Evolutionary conservation across 257 asterid genomes (phyloP).

Genomic region (Mitragyna speciosa): DNA sequence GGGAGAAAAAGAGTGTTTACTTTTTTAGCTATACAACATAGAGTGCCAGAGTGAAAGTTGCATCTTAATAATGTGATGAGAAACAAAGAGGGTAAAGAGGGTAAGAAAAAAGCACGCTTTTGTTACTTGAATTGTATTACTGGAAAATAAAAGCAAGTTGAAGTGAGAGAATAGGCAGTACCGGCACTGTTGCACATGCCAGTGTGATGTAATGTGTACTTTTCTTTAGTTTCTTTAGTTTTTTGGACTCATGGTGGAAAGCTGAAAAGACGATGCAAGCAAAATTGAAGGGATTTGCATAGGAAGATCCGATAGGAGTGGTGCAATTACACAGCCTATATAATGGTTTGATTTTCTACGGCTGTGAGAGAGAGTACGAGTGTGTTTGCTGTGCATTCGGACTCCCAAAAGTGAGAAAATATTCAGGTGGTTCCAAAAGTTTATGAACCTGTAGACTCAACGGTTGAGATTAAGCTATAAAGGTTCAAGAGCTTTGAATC

Average conservation of each 20-base stretch:
- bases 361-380: too few species aligned
- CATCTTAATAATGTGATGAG: slow-evolving; percentile 26
- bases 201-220: slow-evolving; percentile 48
- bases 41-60: slow-evolving; percentile 3
- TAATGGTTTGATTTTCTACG: slow-evolving; percentile 32
- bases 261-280: slow-evolving; percentile 60
- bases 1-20: slow-evolving; percentile 13
- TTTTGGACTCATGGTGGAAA: slow-evolving; percentile 12
- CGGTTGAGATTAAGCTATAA: too few species aligned
- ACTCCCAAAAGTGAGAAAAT: not conserved
- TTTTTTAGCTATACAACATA: slow-evolving; percentile 24
- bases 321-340: slow-evolving; percentile 39
- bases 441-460: too few species aligned
- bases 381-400: not conserved
- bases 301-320: slow-evolving; percentile 53
- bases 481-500: too few species aligned
- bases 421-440: too few species aligned
- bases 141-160: slow-evolving; percentile 54
- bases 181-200: slow-evolving; percentile 52
- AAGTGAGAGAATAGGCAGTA: slow-evolving; percentile 24
- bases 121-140: slow-evolving; percentile 54
- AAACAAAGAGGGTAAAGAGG: slow-evolving; percentile 42
- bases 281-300: slow-evolving; percentile 37
- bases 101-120: slow-evolving; percentile 61
- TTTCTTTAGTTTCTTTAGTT: too few species aligned